Evolutionary conservation across 2,329 filamentous ascomycete genomes (phyloP).

Genomic region (Pestalotiopsis sp.): DNA sequence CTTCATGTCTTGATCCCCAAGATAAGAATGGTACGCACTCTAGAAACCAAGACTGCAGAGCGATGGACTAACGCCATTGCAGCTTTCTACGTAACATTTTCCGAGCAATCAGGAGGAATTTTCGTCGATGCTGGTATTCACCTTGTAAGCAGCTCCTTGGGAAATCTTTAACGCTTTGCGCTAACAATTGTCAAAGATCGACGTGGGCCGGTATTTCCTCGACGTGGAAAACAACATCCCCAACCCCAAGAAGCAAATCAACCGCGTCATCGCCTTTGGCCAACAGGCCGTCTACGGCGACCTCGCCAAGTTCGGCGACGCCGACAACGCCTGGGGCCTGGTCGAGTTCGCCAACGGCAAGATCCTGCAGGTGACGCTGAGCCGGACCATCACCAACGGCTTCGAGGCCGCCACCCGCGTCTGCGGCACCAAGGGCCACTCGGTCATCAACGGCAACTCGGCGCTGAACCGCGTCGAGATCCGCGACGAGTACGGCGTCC

Average conservation of each 20-base stretch:
- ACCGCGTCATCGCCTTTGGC: slow-evolving; percentile 5
- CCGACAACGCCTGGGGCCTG: slow-evolving; percentile 10
- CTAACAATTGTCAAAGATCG: background rate
- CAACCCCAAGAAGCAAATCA: slow-evolving; percentile 12
- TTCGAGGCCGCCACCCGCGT: slow-evolving; percentile 10
- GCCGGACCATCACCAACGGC: slow-evolving; percentile 10
- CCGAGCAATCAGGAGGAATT: slow-evolving; percentile 3
- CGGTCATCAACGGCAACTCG: slow-evolving; percentile 11
- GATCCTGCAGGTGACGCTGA: slow-evolving; percentile 4
- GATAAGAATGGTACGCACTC: slow-evolving; percentile 1
- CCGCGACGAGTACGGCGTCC: slow-evolving; percentile 6
- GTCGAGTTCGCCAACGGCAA: slow-evolving; percentile 9
- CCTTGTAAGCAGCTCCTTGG: background rate
- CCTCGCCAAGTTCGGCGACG: slow-evolving; percentile 9
- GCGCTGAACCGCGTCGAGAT: slow-evolving; percentile 8
- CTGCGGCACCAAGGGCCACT: slow-evolving; percentile 9
- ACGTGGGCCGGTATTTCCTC: slow-evolving; percentile 4
- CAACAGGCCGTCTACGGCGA: slow-evolving; percentile 9
- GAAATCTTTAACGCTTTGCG: background rate
- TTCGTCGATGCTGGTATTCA: slow-evolving; percentile 9
- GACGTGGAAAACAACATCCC: slow-evolving; percentile 9
- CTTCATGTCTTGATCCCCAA: slow-evolving; percentile 3
- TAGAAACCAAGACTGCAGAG: too few species aligned
- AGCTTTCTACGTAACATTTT: slow-evolving; percentile 8
- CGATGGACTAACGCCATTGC: background rate